phyloP scores from a whole-genome alignment of 1,284 basidiomycete genomes.

The Sanghuangporus baumii region DNA sequence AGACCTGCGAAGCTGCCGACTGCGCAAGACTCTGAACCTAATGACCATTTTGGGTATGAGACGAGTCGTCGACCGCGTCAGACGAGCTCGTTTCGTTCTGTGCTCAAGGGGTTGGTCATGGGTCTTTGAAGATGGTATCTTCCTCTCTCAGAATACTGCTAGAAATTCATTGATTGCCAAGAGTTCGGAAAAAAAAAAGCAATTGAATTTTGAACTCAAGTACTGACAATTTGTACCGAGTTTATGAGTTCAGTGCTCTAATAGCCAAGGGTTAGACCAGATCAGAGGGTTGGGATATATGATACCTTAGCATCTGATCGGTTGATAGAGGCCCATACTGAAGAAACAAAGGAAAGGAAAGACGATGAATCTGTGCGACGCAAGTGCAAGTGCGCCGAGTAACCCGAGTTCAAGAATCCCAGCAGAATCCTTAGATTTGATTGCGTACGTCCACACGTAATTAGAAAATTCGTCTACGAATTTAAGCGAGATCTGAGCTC shows the following conservation, averaged over 20 bases:
- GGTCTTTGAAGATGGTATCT: not conserved
- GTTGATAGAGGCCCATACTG: not conserved
- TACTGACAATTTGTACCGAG: not conserved
- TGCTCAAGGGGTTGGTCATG: not conserved
- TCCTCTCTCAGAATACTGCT: not conserved
- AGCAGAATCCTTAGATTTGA: too few species aligned
- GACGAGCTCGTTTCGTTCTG: slow-evolving; percentile 7
- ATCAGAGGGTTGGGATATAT: not conserved
- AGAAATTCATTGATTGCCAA: not conserved
- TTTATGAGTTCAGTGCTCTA: too few species aligned
- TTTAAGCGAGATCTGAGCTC: too few species aligned
- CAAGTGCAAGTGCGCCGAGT: too few species aligned
- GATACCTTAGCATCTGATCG: not conserved
- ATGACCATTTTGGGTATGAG: not conserved
- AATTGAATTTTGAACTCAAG: not conserved
- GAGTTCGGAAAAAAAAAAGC: not conserved
- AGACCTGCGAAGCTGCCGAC: not conserved
- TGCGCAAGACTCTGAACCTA: not conserved
- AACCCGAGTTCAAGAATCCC: too few species aligned
- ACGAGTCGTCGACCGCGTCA: not conserved
- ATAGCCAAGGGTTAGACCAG: not conserved
- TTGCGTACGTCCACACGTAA: too few species aligned
- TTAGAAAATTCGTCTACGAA: too few species aligned
- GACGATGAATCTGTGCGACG: too few species aligned
- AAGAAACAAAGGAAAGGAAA: too few species aligned